phyloP scores from a whole-genome alignment of 352 stramenopile genomes.

The Globisporangium mamillatum region DNA sequence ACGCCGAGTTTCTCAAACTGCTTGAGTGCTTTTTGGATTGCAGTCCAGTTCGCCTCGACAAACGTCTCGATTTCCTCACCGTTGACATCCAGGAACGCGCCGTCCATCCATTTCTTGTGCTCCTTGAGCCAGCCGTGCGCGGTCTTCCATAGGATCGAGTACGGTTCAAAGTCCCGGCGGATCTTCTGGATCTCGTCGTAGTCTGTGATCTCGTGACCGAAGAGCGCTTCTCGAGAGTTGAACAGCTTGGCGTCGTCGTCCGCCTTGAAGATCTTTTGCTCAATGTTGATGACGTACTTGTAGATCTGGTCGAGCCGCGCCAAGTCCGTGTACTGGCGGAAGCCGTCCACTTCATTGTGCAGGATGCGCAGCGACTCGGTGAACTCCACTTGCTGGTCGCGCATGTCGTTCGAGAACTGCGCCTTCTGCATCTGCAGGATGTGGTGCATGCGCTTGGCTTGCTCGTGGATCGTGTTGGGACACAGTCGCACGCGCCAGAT shows the following conservation, averaged over 20 bases:
- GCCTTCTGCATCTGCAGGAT: slow-evolving; percentile 82
- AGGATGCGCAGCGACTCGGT: slow-evolving; percentile 77
- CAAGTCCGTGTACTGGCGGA: slow-evolving; percentile 86
- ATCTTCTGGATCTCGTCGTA: slow-evolving; percentile 91
- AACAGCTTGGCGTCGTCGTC: slow-evolving; percentile 90
- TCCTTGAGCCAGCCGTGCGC: slow-evolving; percentile 89
- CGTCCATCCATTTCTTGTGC: slow-evolving; percentile 92
- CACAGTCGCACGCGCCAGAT: slow-evolving; percentile 88
- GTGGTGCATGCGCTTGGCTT: slow-evolving; percentile 79
- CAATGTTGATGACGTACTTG: slow-evolving; percentile 84
- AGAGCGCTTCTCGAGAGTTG: slow-evolving; percentile 90
- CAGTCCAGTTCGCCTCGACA: slow-evolving; percentile 74
- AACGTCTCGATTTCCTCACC: slow-evolving; percentile 92
- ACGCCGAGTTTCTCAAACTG: slow-evolving; percentile 91
- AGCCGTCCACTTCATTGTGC: slow-evolving; percentile 86
- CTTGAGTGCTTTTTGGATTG: slow-evolving; percentile 91
- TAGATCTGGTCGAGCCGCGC: slow-evolving; percentile 82
- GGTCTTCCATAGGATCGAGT: slow-evolving; percentile 93
- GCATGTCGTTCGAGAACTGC: slow-evolving; percentile 88
- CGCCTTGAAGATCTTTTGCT: slow-evolving; percentile 84
- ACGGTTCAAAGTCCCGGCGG: slow-evolving; percentile 91
- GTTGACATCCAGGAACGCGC: slow-evolving; percentile 88
- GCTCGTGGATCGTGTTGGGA: slow-evolving; percentile 86
- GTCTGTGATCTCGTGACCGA: slow-evolving; percentile 86
- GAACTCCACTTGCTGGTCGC: slow-evolving; percentile 92